Base-by-base conservation (phyloP, 345 rosid genomes). In the Adansonia digitata region DNA sequence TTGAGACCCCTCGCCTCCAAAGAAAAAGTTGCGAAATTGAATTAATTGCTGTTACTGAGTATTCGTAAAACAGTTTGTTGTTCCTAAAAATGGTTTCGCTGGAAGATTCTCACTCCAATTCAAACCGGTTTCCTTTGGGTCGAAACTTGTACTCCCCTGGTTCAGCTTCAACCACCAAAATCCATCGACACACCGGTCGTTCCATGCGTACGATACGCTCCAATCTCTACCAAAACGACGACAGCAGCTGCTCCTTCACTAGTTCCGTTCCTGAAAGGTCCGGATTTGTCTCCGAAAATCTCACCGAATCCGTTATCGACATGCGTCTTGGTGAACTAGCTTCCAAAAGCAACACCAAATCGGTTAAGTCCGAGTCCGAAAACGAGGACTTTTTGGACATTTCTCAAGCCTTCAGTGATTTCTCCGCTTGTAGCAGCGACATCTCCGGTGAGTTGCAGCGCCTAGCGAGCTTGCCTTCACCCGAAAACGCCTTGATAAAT, bases 391-490 rank as follows among this genome's bases (percentile, higher is more conserved):
- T 89, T 72, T 85, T 93, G 43, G 90, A 94, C 56, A 85, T 94
- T 56, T 90, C 98, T 1, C 94, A 88, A 63, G 90, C 88, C 2
- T 92, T 94, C 76, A 90, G 93, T 62, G 98, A 91, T 75, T 93
- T 88, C 69, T 95, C 99, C 59, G 91, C 76, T 1, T 94, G 94
- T 46, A 90, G 96, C 80, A 90, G 97, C 53, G 98, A 95, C 79
- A 93, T 95, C 61, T 95, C 99, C 29, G 97, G 99, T 13, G 99
- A 95, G 87, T 70, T 95, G 27, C 94, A 86, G 65, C 86, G 98
- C 10, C 94, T 95, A 59, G 99, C 99, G 18, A 69, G 86, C 82
- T 62, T 91, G 60, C 93, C 94, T 20, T 82, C 89, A 0, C 85
- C 90, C 5, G 92, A 83, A 26, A 66, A 56, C 27, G 74, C 29